A percentile compares a stretch with the other conserved stretches of the same genome.
Conservation (phyloP, 1,139 yeast species). For the Sugiyamaella grinbergsii region DNA sequence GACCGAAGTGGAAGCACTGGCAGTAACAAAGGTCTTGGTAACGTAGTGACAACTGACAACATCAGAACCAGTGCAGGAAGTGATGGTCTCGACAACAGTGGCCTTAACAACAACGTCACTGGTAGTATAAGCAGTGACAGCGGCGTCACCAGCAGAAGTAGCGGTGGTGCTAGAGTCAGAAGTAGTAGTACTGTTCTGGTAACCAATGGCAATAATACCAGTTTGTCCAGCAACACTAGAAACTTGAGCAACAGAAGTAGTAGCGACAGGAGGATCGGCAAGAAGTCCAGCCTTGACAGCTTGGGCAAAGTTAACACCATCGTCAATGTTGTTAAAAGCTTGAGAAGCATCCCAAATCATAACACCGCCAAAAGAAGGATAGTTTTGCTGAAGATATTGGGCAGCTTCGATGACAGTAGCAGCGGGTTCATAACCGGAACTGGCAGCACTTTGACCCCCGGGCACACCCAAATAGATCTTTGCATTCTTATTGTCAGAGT, state of each 20-base stretch:
- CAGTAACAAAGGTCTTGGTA: conserved; percentile 26
- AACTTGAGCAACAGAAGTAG: conserved; percentile 17
- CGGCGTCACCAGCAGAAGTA: conserved; percentile 5
- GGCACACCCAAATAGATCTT: conserved; percentile 72
- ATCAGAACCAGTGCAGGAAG: conserved; percentile 33
- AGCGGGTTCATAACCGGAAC: conserved; percentile 57
- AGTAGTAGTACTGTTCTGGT: background rate
- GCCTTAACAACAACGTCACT: conserved; percentile 12
- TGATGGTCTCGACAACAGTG: conserved; percentile 23
- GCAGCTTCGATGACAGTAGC: conserved; percentile 30
- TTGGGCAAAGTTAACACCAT: conserved; percentile 49
- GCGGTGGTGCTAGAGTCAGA: background rate
- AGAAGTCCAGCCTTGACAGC: conserved; percentile 26
- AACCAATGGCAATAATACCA: conserved; percentile 8
- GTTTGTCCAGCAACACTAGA: conserved; percentile 1
- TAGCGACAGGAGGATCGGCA: conserved; percentile 12
- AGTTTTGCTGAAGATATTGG: conserved; percentile 27
- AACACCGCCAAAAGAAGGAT: conserved; percentile 72
- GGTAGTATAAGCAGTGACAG: conserved; percentile 20
- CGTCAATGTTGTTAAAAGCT: conserved; percentile 55
- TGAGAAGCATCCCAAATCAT: conserved; percentile 93
- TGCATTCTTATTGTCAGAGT: conserved; percentile 60
- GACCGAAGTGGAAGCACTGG: conserved; percentile 14
- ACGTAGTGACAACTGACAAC: conserved; percentile 34
- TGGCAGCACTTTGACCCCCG: conserved; percentile 68